Evolutionary conservation across 306 rosid species (phyloP), one percentile per base, ranked within the genome.

Genomic region (Malus orientalis): DNA sequence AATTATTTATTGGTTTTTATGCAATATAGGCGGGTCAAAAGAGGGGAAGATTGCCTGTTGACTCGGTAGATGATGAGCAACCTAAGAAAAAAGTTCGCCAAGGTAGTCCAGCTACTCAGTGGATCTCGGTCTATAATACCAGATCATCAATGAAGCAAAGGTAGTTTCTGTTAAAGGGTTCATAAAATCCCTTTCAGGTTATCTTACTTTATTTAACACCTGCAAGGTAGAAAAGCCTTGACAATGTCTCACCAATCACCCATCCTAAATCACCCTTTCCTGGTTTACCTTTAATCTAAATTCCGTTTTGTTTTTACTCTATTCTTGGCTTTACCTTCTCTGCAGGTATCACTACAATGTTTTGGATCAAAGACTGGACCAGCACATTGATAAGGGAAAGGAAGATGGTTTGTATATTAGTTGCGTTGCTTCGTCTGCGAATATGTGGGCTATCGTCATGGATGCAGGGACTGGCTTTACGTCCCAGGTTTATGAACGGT

Each of bases 391-490:
- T 69, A 82, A 82, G 73, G 85, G 85, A 51, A 82, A 60, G 61
- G 85, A 82, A 62, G 85, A 82, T 55, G 85, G 85, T 16, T 61
- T 82, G 71, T 75, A 32, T 53, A 69, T 82, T 47, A 82, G 85
- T 72, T 74, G 74, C 15, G 76, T 62, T 11, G 76, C 87, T 73
- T 84, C 87, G 32, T 69, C 87, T 20, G 12, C 16, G 23, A 80
- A 78, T 80, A 71, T 74, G 84, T 84, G 87, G 87, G 87, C 87
- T 27, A 42, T 84, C 0, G 79, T 84, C 63, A 80, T 84, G 87
- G 87, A 84, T 73, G 84, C 87, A 4, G 87, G 84, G 75, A 80
- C 87, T n/a, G 84, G 80, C 54, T 84, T 60, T 47, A 38, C 87
- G 0, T 74, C 87, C 66, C 87, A 84, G 58, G 84, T 84, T 74